These are phyloP conservation scores for Quercus tomentella DNA, from an alignment of 331 rosid genomes.

Conservation along the genomic window DNA sequence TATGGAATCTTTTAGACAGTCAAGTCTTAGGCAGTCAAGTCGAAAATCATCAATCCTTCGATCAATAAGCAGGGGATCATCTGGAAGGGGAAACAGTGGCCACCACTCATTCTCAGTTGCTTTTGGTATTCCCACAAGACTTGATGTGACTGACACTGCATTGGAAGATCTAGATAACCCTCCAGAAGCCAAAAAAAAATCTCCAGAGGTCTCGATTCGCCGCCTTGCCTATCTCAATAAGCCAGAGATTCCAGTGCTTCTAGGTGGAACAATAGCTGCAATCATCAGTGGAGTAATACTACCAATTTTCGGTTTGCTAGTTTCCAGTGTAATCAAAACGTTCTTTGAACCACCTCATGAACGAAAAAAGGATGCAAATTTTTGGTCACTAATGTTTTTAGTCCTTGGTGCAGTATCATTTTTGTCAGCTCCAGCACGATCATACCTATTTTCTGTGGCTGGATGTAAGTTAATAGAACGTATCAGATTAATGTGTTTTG, in stretches of 20 bases:
- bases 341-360: constrained; percentile 56
- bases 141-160: constrained; percentile 33
- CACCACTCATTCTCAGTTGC: constrained; percentile 66
- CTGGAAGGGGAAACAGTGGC: constrained; percentile 53
- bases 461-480: constrained; percentile 77
- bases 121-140: constrained; percentile 69
- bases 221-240: constrained; percentile 89
- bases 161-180: constrained; percentile 14
- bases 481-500: constrained; percentile 67
- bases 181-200: constrained; percentile 11
- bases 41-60: constrained; percentile 45
- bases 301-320: constrained; percentile 64
- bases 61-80: constrained; percentile 70
- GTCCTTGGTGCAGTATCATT: constrained; percentile 54
- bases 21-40: constrained; percentile 29
- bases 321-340: constrained; percentile 59
- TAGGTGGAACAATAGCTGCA: constrained; percentile 69
- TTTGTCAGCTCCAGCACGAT: constrained; percentile 41
- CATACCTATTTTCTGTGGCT: constrained; percentile 67
- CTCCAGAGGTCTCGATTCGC: constrained; percentile 41
- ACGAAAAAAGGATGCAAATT: constrained; percentile 59
- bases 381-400: constrained; percentile 71
- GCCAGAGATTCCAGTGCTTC: constrained; percentile 78
- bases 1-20: constrained; percentile 45
- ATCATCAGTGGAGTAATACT: constrained; percentile 52